A percentile compares a stretch with the other conserved stretches of the same genome.
Conservation (phyloP, 208 protist genomes). For the Naegleria fowleri region DNA sequence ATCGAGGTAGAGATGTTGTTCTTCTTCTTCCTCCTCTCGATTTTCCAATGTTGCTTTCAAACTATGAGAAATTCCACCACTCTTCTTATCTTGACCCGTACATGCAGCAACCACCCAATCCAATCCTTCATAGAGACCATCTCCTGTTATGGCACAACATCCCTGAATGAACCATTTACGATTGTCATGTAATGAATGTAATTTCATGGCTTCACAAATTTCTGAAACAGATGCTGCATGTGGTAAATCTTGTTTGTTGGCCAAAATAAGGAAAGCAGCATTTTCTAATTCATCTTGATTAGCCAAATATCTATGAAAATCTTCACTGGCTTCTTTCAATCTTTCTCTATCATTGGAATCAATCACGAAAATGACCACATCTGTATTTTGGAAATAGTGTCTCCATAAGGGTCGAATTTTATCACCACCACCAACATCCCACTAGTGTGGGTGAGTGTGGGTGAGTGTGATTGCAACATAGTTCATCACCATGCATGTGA, state of each 20-base stretch:
- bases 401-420: slow-evolving; percentile 73
- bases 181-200: slow-evolving; percentile 78
- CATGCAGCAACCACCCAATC: slow-evolving; percentile 64
- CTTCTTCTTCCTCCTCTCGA: too few relatives aligned
- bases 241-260: slow-evolving; percentile 99
- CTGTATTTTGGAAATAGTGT: slow-evolving; percentile 77
- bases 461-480: too few relatives aligned
- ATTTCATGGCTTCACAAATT: slow-evolving; percentile 89
- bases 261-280: slow-evolving; percentile 91
- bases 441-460: slow-evolving; percentile 53
- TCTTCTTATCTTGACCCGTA: too few relatives aligned
- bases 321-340: slow-evolving; percentile 39
- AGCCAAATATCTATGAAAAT: slow-evolving; percentile 82
- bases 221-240: slow-evolving; percentile 92
- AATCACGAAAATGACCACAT: slow-evolving; percentile 60
- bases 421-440: slow-evolving; percentile 81
- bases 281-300: slow-evolving; percentile 92
- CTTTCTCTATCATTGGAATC: slow-evolving; percentile 57
- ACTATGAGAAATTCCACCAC: too few relatives aligned
- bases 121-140: slow-evolving; percentile 82
- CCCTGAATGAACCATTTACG: slow-evolving; percentile 82
- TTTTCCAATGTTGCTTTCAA: too few relatives aligned
- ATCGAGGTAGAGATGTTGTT: too few relatives aligned
- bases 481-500: too few relatives aligned
- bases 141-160: slow-evolving; percentile 72